phyloP scores from a whole-genome alignment of 1,284 basidiomycete genomes.

The Malassezia japonica region DNA sequence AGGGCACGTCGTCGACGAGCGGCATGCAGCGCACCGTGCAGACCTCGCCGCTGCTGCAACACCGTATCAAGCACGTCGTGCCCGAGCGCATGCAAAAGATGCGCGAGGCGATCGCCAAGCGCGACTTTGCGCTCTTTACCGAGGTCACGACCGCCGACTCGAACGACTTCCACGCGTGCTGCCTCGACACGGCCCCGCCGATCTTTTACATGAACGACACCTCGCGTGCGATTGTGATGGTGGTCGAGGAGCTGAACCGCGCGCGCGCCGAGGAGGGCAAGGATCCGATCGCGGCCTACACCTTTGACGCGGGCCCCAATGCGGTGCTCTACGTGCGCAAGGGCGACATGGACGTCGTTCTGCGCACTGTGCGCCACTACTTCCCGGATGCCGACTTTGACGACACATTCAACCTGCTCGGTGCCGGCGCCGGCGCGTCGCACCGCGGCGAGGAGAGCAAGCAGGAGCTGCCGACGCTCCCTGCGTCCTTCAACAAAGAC shows the following conservation, averaged over 20 bases:
- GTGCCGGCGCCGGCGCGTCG: slow-evolving; percentile 31
- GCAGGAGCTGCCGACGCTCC: slow-evolving; percentile 27
- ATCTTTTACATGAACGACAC: slow-evolving; percentile 99
- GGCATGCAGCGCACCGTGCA: slow-evolving; percentile 97
- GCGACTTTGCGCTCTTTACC: slow-evolving; percentile 83
- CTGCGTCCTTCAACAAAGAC: slow-evolving; percentile 31
- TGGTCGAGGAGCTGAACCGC: slow-evolving; percentile 86
- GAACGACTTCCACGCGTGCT: slow-evolving; percentile 85
- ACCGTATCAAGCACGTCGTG: slow-evolving; percentile 78
- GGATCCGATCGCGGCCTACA: slow-evolving; percentile 79
- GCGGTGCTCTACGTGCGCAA: slow-evolving; percentile 88
- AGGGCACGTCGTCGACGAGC: slow-evolving; percentile 84
- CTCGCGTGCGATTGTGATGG: slow-evolving; percentile 52
- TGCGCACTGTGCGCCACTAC: slow-evolving; percentile 41
- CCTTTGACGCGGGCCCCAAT: slow-evolving; percentile 96
- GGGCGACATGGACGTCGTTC: slow-evolving; percentile 31
- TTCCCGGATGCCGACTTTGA: slow-evolving; percentile 47
- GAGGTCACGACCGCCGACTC: slow-evolving; percentile 90
- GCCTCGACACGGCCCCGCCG: slow-evolving; percentile 88
- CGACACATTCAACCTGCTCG: slow-evolving; percentile 42
- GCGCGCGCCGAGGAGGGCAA: slow-evolving; percentile 55
- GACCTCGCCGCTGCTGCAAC: slow-evolving; percentile 76
- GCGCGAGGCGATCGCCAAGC: slow-evolving; percentile 64
- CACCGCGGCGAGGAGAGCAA: slow-evolving; percentile 33
- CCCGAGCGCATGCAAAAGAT: slow-evolving; percentile 78